Base-by-base conservation (phyloP, 192 early-diverging fungal genomes). In the Entrophospora sp. region DNA sequence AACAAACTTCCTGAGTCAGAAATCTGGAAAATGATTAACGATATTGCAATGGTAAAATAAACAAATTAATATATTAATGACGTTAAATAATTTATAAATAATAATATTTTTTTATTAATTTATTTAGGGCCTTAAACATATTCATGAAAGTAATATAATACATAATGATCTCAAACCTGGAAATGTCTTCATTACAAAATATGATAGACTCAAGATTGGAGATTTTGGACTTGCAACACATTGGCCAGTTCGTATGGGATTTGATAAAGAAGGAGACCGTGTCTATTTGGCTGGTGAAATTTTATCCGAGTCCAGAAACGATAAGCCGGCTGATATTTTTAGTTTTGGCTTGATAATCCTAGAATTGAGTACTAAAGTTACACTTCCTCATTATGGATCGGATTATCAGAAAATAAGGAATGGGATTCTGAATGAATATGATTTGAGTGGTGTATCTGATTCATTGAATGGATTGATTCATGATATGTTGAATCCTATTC, bases 91-190 rank as follows among this genome's bases (percentile, higher is more conserved):
- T 30, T 71, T 22, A 9, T 35, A 25, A 59, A 13, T 55, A 22
- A 18, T 16, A 27, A 16, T 27, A 1, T 25, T 46, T 51, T 48
- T 72, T 27, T 58, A 66, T 9, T 70, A 73, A 13, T 73, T 61
- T 1, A 45, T 63, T 16, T 45, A 87, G 73, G 90, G 91, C 0
- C 38, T 97, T 24, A 64, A 77, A 8, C 83, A 81, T 34, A 84
- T 97, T 40, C 93, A 95, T 68, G 73, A 78, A 48, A 71, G 69
- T 28, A 73, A 77, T 44, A 67, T 95, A 10, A 80, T 87, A n/a
- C 95, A 97, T 75, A 70, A 96, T 61, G 93, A 96, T 72, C 67
- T 97, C 61, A 97, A 96, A 68, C 93, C 94, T 0, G 86, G 80
- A 16, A 96, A 96, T 75, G 84, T 97, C 25, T 73, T 96, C 44